A percentile compares a stretch with the other conserved stretches of the same genome.
These are phyloP conservation scores for Thuja plicata DNA, from an alignment of 83 land plant species.

Conservation along the genomic window DNA sequence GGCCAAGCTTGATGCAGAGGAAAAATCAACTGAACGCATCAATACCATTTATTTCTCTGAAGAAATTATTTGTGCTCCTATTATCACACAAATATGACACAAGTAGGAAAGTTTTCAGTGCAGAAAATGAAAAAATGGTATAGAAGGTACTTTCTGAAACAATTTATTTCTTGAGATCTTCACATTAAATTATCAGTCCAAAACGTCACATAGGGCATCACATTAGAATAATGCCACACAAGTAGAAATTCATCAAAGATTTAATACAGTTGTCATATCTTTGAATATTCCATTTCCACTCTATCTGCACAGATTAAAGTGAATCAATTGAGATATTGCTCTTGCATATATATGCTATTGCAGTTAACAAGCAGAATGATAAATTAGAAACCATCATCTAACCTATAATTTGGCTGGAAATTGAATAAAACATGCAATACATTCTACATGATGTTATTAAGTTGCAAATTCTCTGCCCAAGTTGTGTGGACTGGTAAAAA, in stretches of 20 bases:
- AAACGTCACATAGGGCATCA: neutral
- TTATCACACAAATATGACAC: neutral
- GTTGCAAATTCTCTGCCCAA: neutral
- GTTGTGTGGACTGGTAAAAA: neutral
- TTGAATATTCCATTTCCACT: neutral
- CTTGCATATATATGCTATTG: neutral
- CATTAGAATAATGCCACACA: neutral
- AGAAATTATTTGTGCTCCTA: neutral
- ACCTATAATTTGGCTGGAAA: neutral
- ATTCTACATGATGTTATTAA: neutral
- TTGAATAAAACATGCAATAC: neutral
- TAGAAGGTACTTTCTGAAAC: neutral
- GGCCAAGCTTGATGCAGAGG: neutral
- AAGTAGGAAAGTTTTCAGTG: neutral
- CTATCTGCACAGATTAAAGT: neutral
- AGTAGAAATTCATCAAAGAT: neutral
- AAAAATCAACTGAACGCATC: neutral
- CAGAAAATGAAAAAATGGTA: neutral
- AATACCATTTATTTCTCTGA: neutral
- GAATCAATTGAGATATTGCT: neutral
- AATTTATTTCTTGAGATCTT: neutral
- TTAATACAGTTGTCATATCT: neutral
- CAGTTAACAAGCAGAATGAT: neutral
- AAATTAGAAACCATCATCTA: neutral
- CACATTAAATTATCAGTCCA: neutral